Conservation (phyloP, 441 rosid species). For the Arabidopsis hybrid region DNA sequence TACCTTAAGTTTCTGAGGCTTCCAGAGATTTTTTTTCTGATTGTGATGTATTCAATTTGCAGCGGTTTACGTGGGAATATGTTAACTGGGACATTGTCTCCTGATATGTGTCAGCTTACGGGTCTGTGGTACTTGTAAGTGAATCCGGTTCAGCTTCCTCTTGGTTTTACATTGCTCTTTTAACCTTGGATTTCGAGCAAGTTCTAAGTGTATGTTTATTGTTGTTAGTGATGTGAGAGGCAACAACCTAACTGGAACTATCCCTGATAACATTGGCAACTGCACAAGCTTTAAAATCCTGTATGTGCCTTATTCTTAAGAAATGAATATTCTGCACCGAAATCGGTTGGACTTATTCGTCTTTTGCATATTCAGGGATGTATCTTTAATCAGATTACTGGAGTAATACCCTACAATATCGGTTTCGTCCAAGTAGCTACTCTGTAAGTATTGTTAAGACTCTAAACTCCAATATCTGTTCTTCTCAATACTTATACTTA, state of each 20-base stretch:
- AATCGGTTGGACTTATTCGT: background rate
- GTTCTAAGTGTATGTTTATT: slow-evolving; percentile 9
- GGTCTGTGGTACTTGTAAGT: slow-evolving; percentile 98
- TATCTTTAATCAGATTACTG: slow-evolving; percentile 83
- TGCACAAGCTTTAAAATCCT: slow-evolving; percentile 92
- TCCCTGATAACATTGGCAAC: slow-evolving; percentile 89
- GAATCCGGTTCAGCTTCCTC: background rate
- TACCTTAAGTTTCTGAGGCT: background rate
- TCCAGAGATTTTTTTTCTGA: background rate
- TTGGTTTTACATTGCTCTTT: background rate
- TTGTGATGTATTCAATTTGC: slow-evolving; percentile 12
- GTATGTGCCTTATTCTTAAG: slow-evolving; percentile 52
- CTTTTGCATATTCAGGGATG: slow-evolving; percentile 59
- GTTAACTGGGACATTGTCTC: slow-evolving; percentile 79
- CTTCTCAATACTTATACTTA: background rate
- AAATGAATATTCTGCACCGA: background rate
- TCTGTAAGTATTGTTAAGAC: slow-evolving; percentile 56
- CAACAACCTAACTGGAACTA: slow-evolving; percentile 79
- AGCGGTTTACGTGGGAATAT: slow-evolving; percentile 88
- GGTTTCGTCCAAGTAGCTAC: slow-evolving; percentile 99
- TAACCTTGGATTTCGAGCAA: background rate
- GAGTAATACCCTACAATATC: slow-evolving; percentile 87
- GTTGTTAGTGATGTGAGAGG: slow-evolving; percentile 85
- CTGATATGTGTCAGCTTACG: slow-evolving; percentile 93
- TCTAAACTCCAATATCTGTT: background rate